Evolutionary conservation across 768 basidiomycete species (phyloP), one percentile per base, ranked within the genome.

Genomic region (Termitomyces sp.): DNA sequence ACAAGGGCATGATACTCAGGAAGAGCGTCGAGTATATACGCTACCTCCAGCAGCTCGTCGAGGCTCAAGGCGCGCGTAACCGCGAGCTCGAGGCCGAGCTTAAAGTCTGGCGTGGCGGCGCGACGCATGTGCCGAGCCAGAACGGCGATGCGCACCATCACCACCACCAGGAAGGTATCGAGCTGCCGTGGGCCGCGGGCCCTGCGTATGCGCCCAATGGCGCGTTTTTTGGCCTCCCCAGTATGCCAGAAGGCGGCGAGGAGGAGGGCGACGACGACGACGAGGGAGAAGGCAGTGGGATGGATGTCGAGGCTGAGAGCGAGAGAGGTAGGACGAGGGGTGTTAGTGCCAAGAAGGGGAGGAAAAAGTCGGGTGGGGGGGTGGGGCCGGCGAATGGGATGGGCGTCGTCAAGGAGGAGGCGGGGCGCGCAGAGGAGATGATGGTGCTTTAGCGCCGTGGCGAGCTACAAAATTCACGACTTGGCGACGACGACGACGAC

Each of bases 1-100:
- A 96, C 74, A 96, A 96, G 78, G 93, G 94, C 34, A 91, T 95
- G 86, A 94, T 96, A 43, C 72, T 96, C 46, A 71, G 90, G 63
- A 96, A 91, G 80, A 87, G 85, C 55, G 86, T 89, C 2, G 86
- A 88, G 65, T 87, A 88, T 64, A 87, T 88, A 31, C 81, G 90
- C 56, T 93, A 92, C 69, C 82, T 94, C 12, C 92, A 94, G 67
- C 91, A 93, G 63, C 85, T 94, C 53, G 91, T 94, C 10, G 83
- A 80, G 3, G 87, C 85, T 0, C 92, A 93, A 64, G 88, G 89
- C 4, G 81, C 80, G 43, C 77, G 91, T 10, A 92, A 91, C 68
- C 76, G 88, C 41, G 90, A 92, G 64, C 76, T 94, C 49, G 92
- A 94, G 69, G 79, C 80, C 51, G 84, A 88, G 70, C 79, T 92